Base-by-base conservation (phyloP, 805 yeast species). In the Candida andamanensis region DNA sequence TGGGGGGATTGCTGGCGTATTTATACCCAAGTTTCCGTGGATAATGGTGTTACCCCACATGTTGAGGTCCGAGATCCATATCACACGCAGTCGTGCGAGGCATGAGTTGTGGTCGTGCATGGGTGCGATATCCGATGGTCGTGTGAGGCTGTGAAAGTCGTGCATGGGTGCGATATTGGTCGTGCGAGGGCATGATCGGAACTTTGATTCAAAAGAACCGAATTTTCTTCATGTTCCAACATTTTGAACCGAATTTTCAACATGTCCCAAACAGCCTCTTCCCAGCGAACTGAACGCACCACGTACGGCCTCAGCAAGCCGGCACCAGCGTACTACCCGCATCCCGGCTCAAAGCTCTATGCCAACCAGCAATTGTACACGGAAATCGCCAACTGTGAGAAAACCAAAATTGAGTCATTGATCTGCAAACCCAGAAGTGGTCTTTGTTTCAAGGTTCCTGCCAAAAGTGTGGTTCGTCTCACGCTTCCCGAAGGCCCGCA, bases 401-500 rank as follows among this genome's bases (percentile, higher is more conserved):
- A 74, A 40, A 62, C 69, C 17, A 47, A 67, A 29, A 58, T 65
- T 15, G 63, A 70, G 24, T 48, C 56, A 6, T 59, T 71, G 36
- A 47, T 55, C 4, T 67, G 76, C 36, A 68, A 73, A 15, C 75
- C 77, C 23, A 58, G 83, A 41, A 62, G 78, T 2, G 85, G 79
- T 3, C 60, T 69, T 28, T 80, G 83, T 0, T 74, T 79, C 61
- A 71, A 71, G 39, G 75, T 77, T n/a, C 78, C 80, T 12, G 76
- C 76, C 14, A 77, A 74, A 15, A 63, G 71, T 18, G 68, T 78
- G 18, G 74, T 79, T 37, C 60, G 84, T 24, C 60, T 78, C 34
- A 70, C 76, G 3, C 73, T 82, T 1, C 78, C 82, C 2, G 77
- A 78, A 44, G 84, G 84, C 4, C 80, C 85, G 2, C 85, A 78